Conservation (phyloP, 352 stramenopile genomes). For the Globisporangium heterothallicum region DNA sequence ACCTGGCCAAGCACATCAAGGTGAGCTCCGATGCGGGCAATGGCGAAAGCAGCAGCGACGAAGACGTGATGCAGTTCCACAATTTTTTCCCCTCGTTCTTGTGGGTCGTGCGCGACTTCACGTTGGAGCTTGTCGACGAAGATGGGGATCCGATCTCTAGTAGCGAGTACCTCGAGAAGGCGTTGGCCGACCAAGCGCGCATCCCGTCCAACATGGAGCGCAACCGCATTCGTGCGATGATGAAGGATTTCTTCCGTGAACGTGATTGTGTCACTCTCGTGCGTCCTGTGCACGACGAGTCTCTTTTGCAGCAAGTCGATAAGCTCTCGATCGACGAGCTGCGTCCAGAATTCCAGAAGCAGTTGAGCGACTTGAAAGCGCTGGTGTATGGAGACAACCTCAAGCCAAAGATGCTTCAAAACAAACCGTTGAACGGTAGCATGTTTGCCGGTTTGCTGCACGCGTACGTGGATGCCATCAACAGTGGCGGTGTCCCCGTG, state of each 20-base stretch:
- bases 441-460: constrained; percentile 83
- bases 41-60: constrained; percentile 23
- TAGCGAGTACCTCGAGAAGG: constrained; percentile 78
- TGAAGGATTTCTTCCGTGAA: constrained; percentile 83
- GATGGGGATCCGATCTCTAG: constrained; percentile 74
- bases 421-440: constrained; percentile 70
- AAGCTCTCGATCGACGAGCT: constrained; percentile 56
- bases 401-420: constrained; percentile 79
- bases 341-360: constrained; percentile 70
- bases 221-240: constrained; percentile 76
- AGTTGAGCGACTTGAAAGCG: constrained; percentile 58
- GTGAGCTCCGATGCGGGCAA: constrained; percentile 37
- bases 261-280: constrained; percentile 80
- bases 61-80: constrained; percentile 72
- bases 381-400: constrained; percentile 68
- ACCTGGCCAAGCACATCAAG: constrained; percentile 84
- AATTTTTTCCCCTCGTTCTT: constrained; percentile 87
- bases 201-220: constrained; percentile 66
- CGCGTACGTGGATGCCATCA: constrained; percentile 81
- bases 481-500: constrained; percentile 83
- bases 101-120: constrained; percentile 88
- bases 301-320: constrained; percentile 73
- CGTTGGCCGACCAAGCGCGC: constrained; percentile 64
- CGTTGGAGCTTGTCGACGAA: constrained; percentile 80
- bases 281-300: constrained; percentile 76